Base-by-base conservation (phyloP, 2,329 filamentous ascomycete genomes). In the Alternaria triticina region DNA sequence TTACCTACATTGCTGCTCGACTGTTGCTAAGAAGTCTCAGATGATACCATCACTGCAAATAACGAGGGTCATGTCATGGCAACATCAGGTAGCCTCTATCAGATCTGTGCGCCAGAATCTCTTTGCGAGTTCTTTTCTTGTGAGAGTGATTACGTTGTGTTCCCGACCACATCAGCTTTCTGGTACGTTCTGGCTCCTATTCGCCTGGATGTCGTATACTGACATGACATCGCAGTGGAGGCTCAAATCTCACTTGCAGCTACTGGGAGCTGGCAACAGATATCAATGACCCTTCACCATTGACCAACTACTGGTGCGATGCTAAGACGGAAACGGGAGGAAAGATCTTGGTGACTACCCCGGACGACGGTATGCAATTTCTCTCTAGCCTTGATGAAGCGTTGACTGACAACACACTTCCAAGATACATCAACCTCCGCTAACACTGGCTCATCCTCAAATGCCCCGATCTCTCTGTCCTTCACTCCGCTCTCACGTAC, bases 221-320 rank as follows among this genome's bases (percentile, higher is more conserved):
- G 11, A 62, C 27, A 6, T 20, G 8, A 7, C 28, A 10, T 17
- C n/a, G 25, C 36, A 63, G 61, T 46, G 60, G 62, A 49, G 62
- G 56, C 43, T 27, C 45, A 40, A 61, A 25, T 13, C 52, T 17
- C 10, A 65, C 65, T 17, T 68, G 65, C 20, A 66, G 63, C 46
- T 68, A 54, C 27, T 55, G 61, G 54, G 50, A 61, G 15, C 44
- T 62, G 10, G 57, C 54, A 17, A 64, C 63, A 4, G 63, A 66
- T n/a, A 59, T 68, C 23, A 58, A 49, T 5, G 65, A 68, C 36
- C 23, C 56, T 17, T 20, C 15, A 23, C 65, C 65, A 17, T 20
- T 66, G 60, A 68, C 65, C 3, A 66, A 64, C 52, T 66, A 63
- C 23, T 68, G 65, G 65, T 68, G 65, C 23, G 65, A 68, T 51